Evolutionary conservation across 148 eudicot genomes (phyloP), one percentile per base, ranked within the genome.

Genomic region (Heliamphora exappendiculata): DNA sequence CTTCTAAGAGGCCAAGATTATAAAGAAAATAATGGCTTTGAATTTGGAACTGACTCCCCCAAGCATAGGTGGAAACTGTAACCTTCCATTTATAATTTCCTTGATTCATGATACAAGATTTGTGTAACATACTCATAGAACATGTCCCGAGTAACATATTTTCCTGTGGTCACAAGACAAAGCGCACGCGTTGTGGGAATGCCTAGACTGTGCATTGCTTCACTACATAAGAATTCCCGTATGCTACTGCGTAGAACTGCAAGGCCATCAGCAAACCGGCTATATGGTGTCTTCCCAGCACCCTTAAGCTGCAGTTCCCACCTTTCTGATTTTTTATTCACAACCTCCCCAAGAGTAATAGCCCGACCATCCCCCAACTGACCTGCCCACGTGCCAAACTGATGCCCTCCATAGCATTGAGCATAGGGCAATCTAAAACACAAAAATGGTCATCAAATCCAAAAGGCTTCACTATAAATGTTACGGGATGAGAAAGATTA

Each of bases 291-390:
- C 89, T 81, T 91, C 73, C 99, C 99, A 70, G 97, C 96, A 76
- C 99, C 99, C 87, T 95, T 95, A 31, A 95, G 89, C 78, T 95
- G 99, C 81, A 95, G 75, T 77, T 95, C 99, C 97, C 97, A 95
- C 85, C 99, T 92, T 82, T 91, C 87, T 45, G 86, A 86, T 80
- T 88, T 93, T 1, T 94, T 90, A 78, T 92, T 95, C 53, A 95
- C 54, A 70, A 89, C 66, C 83, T 95, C 99, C 57, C 99, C 99
- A 50, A 95, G 84, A 33, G 94, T 91, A 50, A 95, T 91, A 75
- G 99, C 99, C 47, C 99, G 91, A 76, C 99, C 99, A 86, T 95
- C 99, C 78, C 99, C 99, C 78, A 95, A 84, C 81, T 95, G 99
- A 81, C 99, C 99, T 68, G 99, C 99, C 99, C 99, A 95, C 87